Percentiles rank a stretch among this genome's conserved stretches.
Evolutionary conservation across 106 monocot species (phyloP).

Genomic region (Phalaenopsis equestris): DNA sequence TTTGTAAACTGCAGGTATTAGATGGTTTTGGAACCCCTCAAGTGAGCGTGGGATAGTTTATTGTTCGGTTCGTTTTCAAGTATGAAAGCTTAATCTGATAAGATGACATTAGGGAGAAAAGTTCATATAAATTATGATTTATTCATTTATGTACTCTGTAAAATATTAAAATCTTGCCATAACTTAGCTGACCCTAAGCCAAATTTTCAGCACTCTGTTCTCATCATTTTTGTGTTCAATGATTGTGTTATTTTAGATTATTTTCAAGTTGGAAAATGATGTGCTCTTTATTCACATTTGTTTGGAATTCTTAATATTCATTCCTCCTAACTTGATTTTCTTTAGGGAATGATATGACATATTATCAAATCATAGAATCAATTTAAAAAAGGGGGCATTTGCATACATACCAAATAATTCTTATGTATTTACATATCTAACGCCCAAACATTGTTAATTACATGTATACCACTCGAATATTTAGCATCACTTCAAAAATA

Average conservation of each 20-base stretch:
- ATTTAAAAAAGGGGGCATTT: no score
- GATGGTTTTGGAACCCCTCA: background rate
- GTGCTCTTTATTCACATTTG: background rate
- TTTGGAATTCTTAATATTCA: background rate
- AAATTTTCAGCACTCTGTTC: background rate
- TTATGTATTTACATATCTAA: no score
- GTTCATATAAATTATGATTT: background rate
- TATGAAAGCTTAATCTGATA: background rate
- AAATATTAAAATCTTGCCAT: background rate
- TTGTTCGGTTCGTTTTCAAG: background rate
- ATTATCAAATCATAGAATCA: no score
- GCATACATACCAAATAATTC: no score
- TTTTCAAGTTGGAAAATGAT: background rate
- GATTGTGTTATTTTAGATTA: background rate
- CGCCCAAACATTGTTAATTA: no score
- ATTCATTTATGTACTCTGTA: background rate
- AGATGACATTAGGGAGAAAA: background rate
- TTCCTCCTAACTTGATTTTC: background rate
- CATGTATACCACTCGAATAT: no score
- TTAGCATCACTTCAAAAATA: no score
- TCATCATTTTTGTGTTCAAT: background rate
- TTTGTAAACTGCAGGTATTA: background rate
- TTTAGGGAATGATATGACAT: no score
- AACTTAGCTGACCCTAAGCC: background rate
- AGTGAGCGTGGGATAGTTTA: background rate